Evolutionary conservation across 164 flowering plant genomes (phyloP).

Genomic region (Houttuynia cordata): DNA sequence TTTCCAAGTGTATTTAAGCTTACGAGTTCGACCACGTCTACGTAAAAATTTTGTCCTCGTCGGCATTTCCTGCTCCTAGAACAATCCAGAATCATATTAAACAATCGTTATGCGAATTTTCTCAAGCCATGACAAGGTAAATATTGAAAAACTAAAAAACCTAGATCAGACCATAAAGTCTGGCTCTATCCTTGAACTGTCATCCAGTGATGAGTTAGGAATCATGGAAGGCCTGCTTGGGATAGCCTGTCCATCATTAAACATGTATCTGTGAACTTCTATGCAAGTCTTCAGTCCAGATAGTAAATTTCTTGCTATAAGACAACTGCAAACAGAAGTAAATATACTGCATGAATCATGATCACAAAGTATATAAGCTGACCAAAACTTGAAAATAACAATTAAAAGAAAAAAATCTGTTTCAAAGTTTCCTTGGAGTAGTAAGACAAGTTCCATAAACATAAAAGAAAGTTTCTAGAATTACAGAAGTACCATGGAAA

Average conservation of each 20-base stretch:
- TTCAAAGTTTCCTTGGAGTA: not conserved
- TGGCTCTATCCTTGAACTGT: conserved; percentile 24
- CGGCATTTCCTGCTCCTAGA: conserved; percentile 53
- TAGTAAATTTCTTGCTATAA: conserved; percentile 81
- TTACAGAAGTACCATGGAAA: not conserved
- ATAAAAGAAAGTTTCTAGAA: too few species aligned
- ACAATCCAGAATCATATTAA: not conserved
- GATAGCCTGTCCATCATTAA: conserved; percentile 31
- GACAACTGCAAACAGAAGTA: conserved; percentile 53
- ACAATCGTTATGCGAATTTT: not conserved
- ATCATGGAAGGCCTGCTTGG: conserved; percentile 15
- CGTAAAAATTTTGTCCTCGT: conserved; percentile 58
- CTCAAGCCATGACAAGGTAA: not conserved
- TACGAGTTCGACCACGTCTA: conserved; percentile 69
- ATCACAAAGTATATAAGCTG: not conserved
- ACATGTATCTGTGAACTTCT: conserved; percentile 78
- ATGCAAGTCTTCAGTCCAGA: conserved; percentile 89
- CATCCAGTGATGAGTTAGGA: conserved; percentile 38
- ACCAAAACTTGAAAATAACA: not conserved
- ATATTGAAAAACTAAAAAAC: not conserved
- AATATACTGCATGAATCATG: not conserved
- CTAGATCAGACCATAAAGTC: conserved; percentile 26
- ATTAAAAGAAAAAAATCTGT: not conserved
- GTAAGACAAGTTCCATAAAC: not conserved
- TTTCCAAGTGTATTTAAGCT: conserved; percentile 82